phyloP scores from a whole-genome alignment of 176 grass and related monocot species.

The Carex parvula region DNA sequence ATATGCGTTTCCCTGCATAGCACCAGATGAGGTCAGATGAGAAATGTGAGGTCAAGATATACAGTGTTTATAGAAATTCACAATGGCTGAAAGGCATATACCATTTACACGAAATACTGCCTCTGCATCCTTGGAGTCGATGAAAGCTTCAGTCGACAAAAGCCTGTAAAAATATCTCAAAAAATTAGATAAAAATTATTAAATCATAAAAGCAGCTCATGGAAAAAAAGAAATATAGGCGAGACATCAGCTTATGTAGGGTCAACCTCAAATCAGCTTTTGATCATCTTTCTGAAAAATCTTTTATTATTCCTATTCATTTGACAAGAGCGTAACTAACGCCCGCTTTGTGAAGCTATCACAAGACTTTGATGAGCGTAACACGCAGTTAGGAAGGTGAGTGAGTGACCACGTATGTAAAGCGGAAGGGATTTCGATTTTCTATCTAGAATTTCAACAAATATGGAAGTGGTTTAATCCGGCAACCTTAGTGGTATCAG shows the following conservation, averaged over 20 bases:
- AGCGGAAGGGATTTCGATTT: too few species aligned
- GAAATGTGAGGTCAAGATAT: neutral
- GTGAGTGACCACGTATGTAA: too few species aligned
- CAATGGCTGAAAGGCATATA: constrained; percentile 6
- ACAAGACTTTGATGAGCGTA: too few species aligned
- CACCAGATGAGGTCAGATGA: constrained; percentile 24
- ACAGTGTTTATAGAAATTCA: constrained; percentile 17
- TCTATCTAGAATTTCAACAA: too few species aligned
- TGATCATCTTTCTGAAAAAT: neutral
- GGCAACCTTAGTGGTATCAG: too few species aligned
- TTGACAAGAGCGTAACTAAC: too few species aligned
- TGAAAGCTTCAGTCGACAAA: constrained; percentile 47
- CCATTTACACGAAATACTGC: constrained; percentile 77
- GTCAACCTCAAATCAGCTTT: neutral
- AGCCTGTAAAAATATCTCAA: constrained; percentile 42
- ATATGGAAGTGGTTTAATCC: too few species aligned
- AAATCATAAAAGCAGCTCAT: constrained; percentile 12
- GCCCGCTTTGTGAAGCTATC: too few species aligned
- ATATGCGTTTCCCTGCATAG: constrained; percentile 59
- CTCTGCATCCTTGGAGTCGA: constrained; percentile 72
- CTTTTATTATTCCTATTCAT: too few species aligned
- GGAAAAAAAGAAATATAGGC: constrained; percentile 2
- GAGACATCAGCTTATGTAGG: neutral
- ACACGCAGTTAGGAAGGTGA: too few species aligned
- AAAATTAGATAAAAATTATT: constrained; percentile 22